Evolutionary conservation across 768 basidiomycete species (phyloP).

Genomic region (Termitomyces eurrhizus): DNA sequence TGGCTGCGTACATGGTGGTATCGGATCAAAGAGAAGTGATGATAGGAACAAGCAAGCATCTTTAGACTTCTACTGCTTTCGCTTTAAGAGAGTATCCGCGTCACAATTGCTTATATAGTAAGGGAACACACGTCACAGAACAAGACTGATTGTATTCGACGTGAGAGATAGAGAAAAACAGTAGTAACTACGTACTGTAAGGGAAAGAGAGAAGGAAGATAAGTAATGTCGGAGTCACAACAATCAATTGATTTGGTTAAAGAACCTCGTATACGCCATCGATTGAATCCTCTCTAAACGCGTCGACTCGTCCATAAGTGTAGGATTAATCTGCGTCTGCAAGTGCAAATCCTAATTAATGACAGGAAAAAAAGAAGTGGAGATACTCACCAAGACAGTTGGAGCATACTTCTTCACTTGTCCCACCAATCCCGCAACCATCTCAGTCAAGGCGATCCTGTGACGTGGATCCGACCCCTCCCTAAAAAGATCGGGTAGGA

Average conservation of each 20-base stretch:
- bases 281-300: slow-evolving; percentile 62
- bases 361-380: slow-evolving; percentile 12
- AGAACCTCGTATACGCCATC: slow-evolving; percentile 60
- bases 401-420: slow-evolving; percentile 60
- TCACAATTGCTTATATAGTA: too few relatives aligned
- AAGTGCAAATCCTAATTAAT: slow-evolving; percentile 15
- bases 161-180: too few relatives aligned
- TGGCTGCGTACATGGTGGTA: too few relatives aligned
- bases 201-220: too few relatives aligned
- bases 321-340: slow-evolving; percentile 41
- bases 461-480: slow-evolving; percentile 59
- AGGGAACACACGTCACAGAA: too few relatives aligned
- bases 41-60: too few relatives aligned
- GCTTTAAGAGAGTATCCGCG: too few relatives aligned
- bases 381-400: slow-evolving; percentile 50
- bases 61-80: too few relatives aligned
- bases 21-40: too few relatives aligned
- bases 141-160: too few relatives aligned
- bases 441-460: slow-evolving; percentile 66
- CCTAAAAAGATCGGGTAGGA: slow-evolving; percentile 65
- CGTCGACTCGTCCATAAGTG: slow-evolving; percentile 51
- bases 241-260: slow-evolving; percentile 44
- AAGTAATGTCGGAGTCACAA: not conserved
- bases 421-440: slow-evolving; percentile 60
- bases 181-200: too few relatives aligned